Evolutionary conservation across 768 basidiomycete genomes (phyloP).

Genomic region (Nidularia pulvinata): DNA sequence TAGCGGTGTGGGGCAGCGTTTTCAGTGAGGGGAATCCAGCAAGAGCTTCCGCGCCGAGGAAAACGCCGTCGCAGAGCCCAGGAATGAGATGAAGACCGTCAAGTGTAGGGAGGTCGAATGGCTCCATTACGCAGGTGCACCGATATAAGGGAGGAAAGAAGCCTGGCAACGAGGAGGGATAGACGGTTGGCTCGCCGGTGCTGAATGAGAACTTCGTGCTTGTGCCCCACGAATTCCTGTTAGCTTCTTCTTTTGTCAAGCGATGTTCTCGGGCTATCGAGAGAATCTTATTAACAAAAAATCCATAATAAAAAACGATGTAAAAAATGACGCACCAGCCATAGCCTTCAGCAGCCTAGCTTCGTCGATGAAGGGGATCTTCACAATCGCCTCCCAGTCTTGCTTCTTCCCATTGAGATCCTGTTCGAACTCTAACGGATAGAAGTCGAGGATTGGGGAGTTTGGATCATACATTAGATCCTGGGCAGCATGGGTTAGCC

Average conservation of each 20-base stretch:
- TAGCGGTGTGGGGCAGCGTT: conserved; percentile 78
- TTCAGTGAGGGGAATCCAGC: conserved; percentile 97
- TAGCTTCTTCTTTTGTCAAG: conserved; percentile 72
- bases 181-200: conserved; percentile 59
- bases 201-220: conserved; percentile 81
- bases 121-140: conserved; percentile 77
- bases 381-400: conserved; percentile 99
- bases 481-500: conserved; percentile 30
- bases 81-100: conserved; percentile 83
- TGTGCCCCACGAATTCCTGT: conserved; percentile 76
- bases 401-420: conserved; percentile 98
- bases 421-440: conserved; percentile 87
- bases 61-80: conserved; percentile 88
- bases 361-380: conserved; percentile 97
- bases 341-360: conserved; percentile 78
- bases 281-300: conserved; percentile 2
- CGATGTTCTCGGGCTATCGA: conserved; percentile 72
- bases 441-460: conserved; percentile 94
- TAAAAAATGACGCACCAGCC: conserved; percentile 51
- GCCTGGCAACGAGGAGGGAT: conserved; percentile 91
- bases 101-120: conserved; percentile 88
- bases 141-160: conserved; percentile 91
- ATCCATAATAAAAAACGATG: not conserved
- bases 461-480: conserved; percentile 86
- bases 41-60: conserved; percentile 80